Conservation (phyloP, 306 rosid species). For the Canavalia ensiformis region DNA sequence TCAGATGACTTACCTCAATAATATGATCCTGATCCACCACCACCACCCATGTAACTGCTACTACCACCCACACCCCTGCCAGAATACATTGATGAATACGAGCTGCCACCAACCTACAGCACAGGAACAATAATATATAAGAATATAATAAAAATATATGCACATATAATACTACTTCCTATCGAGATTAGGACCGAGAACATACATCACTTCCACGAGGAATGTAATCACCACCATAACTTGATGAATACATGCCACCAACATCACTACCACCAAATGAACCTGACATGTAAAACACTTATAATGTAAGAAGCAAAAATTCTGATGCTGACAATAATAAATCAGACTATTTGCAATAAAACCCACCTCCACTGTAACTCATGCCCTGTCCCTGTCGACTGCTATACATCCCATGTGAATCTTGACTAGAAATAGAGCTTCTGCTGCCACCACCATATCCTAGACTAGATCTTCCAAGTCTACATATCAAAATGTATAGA, state of each 20-base stretch:
- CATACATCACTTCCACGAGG: constrained; percentile 93
- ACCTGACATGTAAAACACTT: constrained; percentile 59
- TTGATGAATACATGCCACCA: constrained; percentile 94
- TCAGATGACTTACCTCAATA: constrained; percentile 75
- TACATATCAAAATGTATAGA: constrained; percentile 47
- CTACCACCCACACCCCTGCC: constrained; percentile 85
- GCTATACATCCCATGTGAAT: constrained; percentile 79
- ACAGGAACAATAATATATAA: constrained; percentile 41
- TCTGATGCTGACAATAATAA: constrained; percentile 16
- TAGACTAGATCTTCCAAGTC: constrained; percentile 80
- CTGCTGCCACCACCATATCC: constrained; percentile 84
- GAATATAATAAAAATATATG: neutral
- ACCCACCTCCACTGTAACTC: constrained; percentile 72
- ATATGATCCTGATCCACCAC: constrained; percentile 93
- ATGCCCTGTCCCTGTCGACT: constrained; percentile 80
- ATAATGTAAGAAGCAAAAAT: constrained; percentile 31
- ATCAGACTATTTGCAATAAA: constrained; percentile 35
- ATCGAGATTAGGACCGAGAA: constrained; percentile 15
- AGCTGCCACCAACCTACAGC: constrained; percentile 85
- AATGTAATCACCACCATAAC: constrained; percentile 89
- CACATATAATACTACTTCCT: neutral
- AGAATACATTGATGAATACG: constrained; percentile 88
- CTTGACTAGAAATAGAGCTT: constrained; percentile 78
- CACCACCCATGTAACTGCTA: constrained; percentile 85
- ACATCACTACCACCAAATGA: constrained; percentile 77